Percentiles rank a stretch among this genome's conserved stretches.
Conservation (phyloP, 2,329 filamentous ascomycete genomes). For the Beauveria sp. region DNA sequence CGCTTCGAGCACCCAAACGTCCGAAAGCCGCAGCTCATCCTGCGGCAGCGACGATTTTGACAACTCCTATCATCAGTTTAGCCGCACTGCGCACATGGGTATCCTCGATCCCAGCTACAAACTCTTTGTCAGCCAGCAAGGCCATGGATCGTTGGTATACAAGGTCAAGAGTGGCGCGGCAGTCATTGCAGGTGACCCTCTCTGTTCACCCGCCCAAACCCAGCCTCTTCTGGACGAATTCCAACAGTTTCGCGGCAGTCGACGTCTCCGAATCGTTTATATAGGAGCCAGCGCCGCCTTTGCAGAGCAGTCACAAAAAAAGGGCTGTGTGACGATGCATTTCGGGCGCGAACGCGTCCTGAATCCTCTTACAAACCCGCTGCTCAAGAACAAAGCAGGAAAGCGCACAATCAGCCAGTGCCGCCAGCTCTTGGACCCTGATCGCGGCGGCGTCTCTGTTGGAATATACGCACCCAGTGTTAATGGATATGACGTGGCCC, state of each 20-base stretch:
- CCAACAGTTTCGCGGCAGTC: slow-evolving; percentile 9
- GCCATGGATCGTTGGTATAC: slow-evolving; percentile 15
- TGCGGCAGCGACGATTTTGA: slow-evolving; percentile 2
- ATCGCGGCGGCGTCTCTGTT: slow-evolving; percentile 13
- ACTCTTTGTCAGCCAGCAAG: slow-evolving; percentile 14
- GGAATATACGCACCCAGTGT: slow-evolving; percentile 7
- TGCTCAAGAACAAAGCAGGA: slow-evolving; percentile 14
- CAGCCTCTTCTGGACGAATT: slow-evolving; percentile 14
- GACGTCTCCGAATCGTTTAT: slow-evolving; percentile 14
- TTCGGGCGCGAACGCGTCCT: slow-evolving; percentile 16
- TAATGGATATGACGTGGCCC: slow-evolving; percentile 9
- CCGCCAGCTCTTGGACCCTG: slow-evolving; percentile 16
- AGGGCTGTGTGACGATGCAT: slow-evolving; percentile 14
- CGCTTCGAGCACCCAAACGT: neutral
- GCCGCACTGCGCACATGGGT: slow-evolving; percentile 18
- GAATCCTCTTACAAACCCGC: slow-evolving; percentile 15
- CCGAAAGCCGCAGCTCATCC: neutral
- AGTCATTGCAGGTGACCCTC: slow-evolving; percentile 16
- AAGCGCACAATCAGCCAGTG: slow-evolving; percentile 18
- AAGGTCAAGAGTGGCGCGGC: slow-evolving; percentile 14
- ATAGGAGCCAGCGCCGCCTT: slow-evolving; percentile 16
- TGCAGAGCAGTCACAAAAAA: slow-evolving; percentile 7
- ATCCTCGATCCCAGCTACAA: slow-evolving; percentile 17
- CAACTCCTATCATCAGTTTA: slow-evolving; percentile 13
- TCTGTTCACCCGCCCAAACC: slow-evolving; percentile 12